Evolutionary conservation across 306 rosid species (phyloP), one percentile per base, ranked within the genome.

Genomic region (Arachis hypogaea): DNA sequence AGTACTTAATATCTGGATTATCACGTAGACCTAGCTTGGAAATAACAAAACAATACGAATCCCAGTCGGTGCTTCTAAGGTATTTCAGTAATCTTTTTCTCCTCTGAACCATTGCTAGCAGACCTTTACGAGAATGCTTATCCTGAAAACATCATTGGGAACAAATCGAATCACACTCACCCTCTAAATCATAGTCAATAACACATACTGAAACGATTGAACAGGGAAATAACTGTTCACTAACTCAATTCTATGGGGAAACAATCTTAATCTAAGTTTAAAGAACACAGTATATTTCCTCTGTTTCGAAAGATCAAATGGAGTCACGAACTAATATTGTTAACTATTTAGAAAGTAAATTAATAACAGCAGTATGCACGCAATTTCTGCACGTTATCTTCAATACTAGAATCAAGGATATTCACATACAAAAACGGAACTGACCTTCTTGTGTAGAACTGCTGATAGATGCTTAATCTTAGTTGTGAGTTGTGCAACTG

Each of bases 41-140:
- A 68, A 94, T 90, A 59, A 91, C 91, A 16, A 91, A 83, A 77
- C 95, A 88, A 79, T 89, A 91, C 11, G 98, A 94, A 47, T 91
- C 95, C 97, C 95, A 94, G 83, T 94, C 98, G 22, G 96, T 89
- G 88, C 90, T 84, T 78, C 97, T 87, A 54, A 91, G 97, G 71
- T 91, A 94, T 79, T 89, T 89, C 83, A 94, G 77, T 66, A 94
- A 73, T 82, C 75, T 89, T 80, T 89, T 94, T 82, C 97, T 86
- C 81, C 42, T 79, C 82, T 91, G 91, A 84, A 94, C 97, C 98
- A 94, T 91, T 63, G 85, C 97, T 73, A 81, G 7, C 60, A 94
- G 88, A 68, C 96, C 98, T 78, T 94, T 91, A 1, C 86, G 89
- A 71, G 97, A 91, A 89, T 94, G 98, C 88, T 84, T 88, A 73